Conservation (phyloP, 1,139 yeast species). For the Protomyces gravidus region DNA sequence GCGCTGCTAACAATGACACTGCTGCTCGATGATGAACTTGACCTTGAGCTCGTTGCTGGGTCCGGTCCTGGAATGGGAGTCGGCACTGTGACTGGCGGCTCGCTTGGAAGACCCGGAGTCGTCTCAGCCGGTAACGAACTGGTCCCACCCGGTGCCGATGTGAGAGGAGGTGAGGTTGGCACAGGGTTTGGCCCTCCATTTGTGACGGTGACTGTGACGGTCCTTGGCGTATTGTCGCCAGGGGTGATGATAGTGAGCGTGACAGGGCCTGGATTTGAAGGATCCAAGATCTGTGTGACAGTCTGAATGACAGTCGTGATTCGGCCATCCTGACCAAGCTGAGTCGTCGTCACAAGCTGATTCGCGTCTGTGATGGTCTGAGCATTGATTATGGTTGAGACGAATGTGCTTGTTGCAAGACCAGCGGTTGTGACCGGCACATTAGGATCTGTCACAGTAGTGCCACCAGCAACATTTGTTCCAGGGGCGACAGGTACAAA, state of each 20-base stretch:
- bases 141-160: not conserved
- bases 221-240: not conserved
- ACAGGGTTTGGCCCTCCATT: not conserved
- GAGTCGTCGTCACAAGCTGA: slow-evolving; percentile 5
- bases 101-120: no score
- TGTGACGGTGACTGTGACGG: slow-evolving; percentile 1
- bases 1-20: no score
- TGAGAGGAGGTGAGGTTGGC: not conserved
- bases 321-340: slow-evolving; percentile 5
- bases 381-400: slow-evolving; percentile 8
- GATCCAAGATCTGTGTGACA: slow-evolving; percentile 1
- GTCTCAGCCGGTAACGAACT: not conserved
- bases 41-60: no score
- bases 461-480: slow-evolving; percentile 11
- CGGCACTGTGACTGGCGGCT: no score
- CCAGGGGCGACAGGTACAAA: slow-evolving; percentile 1
- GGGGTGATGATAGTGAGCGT: not conserved
- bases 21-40: no score
- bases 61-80: no score
- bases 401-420: not conserved
- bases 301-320: slow-evolving; percentile 12
- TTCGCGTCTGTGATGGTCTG: slow-evolving; percentile 6
- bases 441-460: slow-evolving; percentile 7
- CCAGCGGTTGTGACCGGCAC: slow-evolving; percentile 5
- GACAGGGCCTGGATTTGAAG: not conserved